phyloP scores from a whole-genome alignment of 225 moss, liverwort and hornwort genomes.

The Pseudisothecium myosuroides region DNA sequence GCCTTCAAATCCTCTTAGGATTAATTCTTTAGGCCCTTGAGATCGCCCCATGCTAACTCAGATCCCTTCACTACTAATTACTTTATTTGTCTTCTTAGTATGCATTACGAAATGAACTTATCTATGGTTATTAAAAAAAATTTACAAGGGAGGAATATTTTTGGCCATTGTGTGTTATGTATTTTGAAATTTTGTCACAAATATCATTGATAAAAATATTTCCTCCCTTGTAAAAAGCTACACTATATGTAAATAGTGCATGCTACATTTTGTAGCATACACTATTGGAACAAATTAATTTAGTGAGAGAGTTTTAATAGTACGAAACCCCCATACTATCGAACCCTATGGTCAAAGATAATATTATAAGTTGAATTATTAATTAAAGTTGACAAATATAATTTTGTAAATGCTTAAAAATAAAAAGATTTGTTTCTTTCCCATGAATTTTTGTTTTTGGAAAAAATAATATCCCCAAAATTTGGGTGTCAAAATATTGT shows the following conservation, averaged over 20 bases:
- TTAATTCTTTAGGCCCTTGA: too few relatives aligned
- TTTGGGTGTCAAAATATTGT: background rate
- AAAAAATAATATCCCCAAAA: too few relatives aligned
- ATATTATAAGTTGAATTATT: background rate
- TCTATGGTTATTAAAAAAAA: background rate
- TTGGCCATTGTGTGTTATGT: fast-evolving
- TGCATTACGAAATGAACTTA: background rate
- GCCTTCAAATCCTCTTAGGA: too few relatives aligned
- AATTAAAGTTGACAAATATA: background rate
- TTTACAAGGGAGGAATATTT: background rate
- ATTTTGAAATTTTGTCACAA: background rate
- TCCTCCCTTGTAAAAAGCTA: background rate
- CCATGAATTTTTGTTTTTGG: background rate
- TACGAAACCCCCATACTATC: fast-evolving
- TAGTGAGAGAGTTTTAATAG: too few relatives aligned
- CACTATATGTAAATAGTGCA: background rate
- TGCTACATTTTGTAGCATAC: background rate
- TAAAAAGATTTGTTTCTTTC: background rate
- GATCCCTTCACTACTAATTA: background rate
- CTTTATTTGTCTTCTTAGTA: background rate
- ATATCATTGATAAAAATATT: background rate
- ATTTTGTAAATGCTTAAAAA: too few relatives aligned
- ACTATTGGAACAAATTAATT: fast-evolving
- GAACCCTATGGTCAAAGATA: fast-evolving
- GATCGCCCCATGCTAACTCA: too few relatives aligned